Evolutionary conservation across 208 protist species (phyloP), one percentile per base, ranked within the genome.

Genomic region (Crithidia sp.): DNA sequence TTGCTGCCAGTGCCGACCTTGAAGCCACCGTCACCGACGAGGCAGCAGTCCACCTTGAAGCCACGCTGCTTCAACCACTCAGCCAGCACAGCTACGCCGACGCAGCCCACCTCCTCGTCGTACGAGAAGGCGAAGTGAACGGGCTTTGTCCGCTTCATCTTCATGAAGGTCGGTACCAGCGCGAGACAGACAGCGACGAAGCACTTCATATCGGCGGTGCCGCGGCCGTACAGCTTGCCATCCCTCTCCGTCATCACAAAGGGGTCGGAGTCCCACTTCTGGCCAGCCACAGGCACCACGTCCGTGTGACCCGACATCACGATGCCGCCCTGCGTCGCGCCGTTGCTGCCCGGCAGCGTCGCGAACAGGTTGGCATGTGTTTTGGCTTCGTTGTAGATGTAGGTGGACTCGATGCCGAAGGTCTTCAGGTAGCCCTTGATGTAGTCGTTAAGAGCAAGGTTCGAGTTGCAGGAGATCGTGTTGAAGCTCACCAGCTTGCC

Each of bases 141-240:
- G 5, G 81, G 77, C 62, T 86, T 89, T 7, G 45, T 37, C 37
- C 77, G 74, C 73, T 77, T 77, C 77, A 84, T 74, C 47, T 69
- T 59, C 52, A 80, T 63, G 10, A 82, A 71, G 47, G 72, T 54
- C 7, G 81, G 77, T 4, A 56, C 70, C 8, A 83, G 65, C 5
- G 82, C 64, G 47, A 90, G 66, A 37, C 54, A 63, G n/a, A 90
- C 72, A 7, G 85, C 81, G 28, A 90, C 55, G 65, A 90, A 84
- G 41, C 78, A 77, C 63, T 90, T 90, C 85, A 87, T 90, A 55
- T 90, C 81, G 19, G 74, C 72, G n/a, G 81, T 65, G 47, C 85
- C 85, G 17, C 81, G 78, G 5, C 85, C 85, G 64, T 85, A 87
- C 45, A 90, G 71, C 60, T 78, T 83, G 41, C 78, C 84, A 36